Evolutionary conservation across 2,329 filamentous ascomycete genomes (phyloP).

Genomic region (Boeremia lycopersici): DNA sequence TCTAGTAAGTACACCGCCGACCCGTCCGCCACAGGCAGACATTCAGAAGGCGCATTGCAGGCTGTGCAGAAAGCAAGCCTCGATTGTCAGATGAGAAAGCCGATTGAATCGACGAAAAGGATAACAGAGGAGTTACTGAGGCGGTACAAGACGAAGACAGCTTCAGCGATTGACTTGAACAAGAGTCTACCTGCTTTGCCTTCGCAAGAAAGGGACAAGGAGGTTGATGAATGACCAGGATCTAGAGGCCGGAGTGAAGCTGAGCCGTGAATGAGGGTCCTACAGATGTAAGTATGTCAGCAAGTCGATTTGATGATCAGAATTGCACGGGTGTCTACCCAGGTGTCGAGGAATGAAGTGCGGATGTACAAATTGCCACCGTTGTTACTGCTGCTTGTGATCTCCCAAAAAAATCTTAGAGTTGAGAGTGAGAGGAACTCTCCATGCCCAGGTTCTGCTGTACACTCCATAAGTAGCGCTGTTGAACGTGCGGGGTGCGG

Average conservation of each 20-base stretch:
- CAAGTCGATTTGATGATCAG: no score
- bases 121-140: neutral
- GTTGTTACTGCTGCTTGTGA: no score
- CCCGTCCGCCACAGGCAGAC: neutral
- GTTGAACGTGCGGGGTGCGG: no score
- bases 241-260: neutral
- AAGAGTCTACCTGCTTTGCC: constrained; percentile 3
- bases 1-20: neutral
- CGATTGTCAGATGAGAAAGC: neutral
- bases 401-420: no score
- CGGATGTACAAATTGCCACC: no score
- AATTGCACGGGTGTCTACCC: no score
- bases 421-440: no score
- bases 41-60: neutral
- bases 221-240: neutral
- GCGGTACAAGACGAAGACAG: neutral
- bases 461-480: no score
- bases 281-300: no score
- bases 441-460: no score
- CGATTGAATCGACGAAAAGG: neutral
- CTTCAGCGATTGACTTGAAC: neutral
- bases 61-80: neutral
- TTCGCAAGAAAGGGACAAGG: neutral
- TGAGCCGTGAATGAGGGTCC: neutral
- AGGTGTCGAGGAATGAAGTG: no score